phyloP scores from a whole-genome alignment of 2,329 filamentous ascomycete genomes.

The Pseudocercospora vitis region DNA sequence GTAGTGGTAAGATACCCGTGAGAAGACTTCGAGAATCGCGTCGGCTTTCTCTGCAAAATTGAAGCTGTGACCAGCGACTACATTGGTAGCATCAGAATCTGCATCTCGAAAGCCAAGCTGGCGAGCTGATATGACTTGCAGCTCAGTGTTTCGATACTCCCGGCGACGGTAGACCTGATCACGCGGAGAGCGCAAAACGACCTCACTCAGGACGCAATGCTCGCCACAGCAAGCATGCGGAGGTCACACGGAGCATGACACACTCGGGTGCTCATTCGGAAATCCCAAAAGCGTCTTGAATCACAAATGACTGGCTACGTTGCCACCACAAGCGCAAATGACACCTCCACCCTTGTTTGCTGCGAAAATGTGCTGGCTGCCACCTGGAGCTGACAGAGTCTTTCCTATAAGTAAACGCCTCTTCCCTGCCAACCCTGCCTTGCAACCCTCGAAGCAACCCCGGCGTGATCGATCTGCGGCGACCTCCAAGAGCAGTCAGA shows the following conservation, averaged over 20 bases:
- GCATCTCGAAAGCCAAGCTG: not conserved
- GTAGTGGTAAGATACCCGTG: slow-evolving; percentile 2
- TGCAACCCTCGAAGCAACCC: slow-evolving; percentile 6
- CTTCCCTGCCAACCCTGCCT: not conserved
- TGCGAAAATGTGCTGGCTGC: not conserved
- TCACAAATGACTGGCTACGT: not conserved
- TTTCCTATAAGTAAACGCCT: not conserved
- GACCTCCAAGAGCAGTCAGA: not conserved
- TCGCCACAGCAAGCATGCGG: not conserved
- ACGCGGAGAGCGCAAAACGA: no score
- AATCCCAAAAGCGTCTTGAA: not conserved
- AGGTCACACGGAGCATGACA: not conserved
- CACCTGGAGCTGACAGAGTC: not conserved
- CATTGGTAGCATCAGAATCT: no score
- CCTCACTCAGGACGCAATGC: no score
- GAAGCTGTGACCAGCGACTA: no score
- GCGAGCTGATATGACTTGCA: no score
- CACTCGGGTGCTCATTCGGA: not conserved
- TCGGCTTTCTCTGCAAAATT: no score
- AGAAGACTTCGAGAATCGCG: no score
- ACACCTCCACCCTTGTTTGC: slow-evolving; percentile 19
- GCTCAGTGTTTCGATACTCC: no score
- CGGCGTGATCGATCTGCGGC: not conserved
- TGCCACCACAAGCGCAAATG: not conserved
- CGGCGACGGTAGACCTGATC: no score